phyloP scores from a whole-genome alignment of 371 early-diverging fungal genomes.

The Mucor irregularis region DNA sequence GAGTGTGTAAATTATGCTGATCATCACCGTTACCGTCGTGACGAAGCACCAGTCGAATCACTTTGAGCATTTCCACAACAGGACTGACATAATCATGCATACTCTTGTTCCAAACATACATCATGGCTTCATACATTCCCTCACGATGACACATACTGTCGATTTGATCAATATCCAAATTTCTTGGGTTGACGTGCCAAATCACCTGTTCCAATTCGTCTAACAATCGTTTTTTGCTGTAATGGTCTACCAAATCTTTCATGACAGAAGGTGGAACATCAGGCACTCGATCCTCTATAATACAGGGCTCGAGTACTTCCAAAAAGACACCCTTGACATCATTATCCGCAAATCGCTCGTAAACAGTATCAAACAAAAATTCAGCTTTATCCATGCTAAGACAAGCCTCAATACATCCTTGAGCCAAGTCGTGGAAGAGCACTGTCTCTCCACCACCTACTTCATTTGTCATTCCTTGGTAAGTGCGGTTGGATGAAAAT shows the following conservation, averaged over 20 bases:
- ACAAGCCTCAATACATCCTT: conserved; percentile 67
- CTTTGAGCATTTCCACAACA: conserved; percentile 70
- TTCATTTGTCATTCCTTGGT: conserved; percentile 47
- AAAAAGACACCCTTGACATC: conserved; percentile 62
- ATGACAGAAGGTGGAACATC: conserved; percentile 69
- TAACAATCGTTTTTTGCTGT: conserved; percentile 54
- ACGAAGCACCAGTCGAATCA: conserved; percentile 58
- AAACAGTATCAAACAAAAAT: conserved; percentile 75
- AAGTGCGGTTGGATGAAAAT: conserved; percentile 54
- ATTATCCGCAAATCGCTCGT: conserved; percentile 68
- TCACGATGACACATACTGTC: conserved; percentile 66
- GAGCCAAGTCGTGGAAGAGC: conserved; percentile 57
- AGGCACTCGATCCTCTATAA: conserved; percentile 58
- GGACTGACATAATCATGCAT: conserved; percentile 83
- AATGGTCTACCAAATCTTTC: conserved; percentile 70
- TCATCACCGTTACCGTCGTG: conserved; percentile 20
- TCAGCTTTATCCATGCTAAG: conserved; percentile 65
- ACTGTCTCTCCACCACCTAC: conserved; percentile 46
- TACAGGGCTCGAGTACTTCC: conserved; percentile 66
- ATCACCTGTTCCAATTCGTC: conserved; percentile 72
- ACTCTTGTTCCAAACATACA: conserved; percentile 77
- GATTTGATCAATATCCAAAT: conserved; percentile 76
- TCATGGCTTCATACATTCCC: conserved; percentile 72
- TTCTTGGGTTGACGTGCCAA: conserved; percentile 71
- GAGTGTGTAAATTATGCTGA: conserved; percentile 11